A percentile compares a stretch with the other conserved stretches of the same genome.
These are phyloP conservation scores for Suhomyces prunicola DNA, from an alignment of 805 yeast genomes.

Conservation along the genomic window DNA sequence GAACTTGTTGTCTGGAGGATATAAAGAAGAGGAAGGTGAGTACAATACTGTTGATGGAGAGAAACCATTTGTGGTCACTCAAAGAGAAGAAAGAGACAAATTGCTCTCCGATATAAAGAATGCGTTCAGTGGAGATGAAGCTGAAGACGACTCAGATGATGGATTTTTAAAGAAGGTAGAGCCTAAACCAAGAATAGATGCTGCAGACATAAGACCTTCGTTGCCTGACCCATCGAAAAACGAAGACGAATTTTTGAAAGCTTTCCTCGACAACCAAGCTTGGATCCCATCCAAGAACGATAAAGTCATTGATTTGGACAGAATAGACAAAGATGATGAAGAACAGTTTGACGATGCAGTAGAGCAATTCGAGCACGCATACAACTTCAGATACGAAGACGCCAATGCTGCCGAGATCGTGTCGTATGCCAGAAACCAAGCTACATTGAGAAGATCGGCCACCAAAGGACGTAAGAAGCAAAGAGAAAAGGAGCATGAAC, in stretches of 20 bases:
- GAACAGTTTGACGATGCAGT: constrained; percentile 90
- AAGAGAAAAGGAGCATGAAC: constrained; percentile 67
- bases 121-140: constrained; percentile 50
- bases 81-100: constrained; percentile 68
- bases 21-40: constrained; percentile 49
- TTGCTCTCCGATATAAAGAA: constrained; percentile 74
- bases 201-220: constrained; percentile 19
- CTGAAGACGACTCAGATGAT: constrained; percentile 44
- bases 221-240: constrained; percentile 62
- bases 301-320: constrained; percentile 50
- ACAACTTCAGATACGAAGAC: constrained; percentile 93
- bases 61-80: constrained; percentile 72
- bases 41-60: constrained; percentile 47
- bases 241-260: constrained; percentile 67
- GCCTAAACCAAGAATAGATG: constrained; percentile 33
- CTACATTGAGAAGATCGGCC: constrained; percentile 81
- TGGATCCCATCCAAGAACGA: constrained; percentile 82
- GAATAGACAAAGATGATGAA: constrained; percentile 56
- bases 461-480: constrained; percentile 74
- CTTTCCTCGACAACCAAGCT: constrained; percentile 72
- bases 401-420: constrained; percentile 87
- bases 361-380: constrained; percentile 86
- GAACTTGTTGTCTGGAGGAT: constrained; percentile 68
- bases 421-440: constrained; percentile 92
- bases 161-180: constrained; percentile 52